Evolutionary conservation across 2,329 filamentous ascomycete species (phyloP).

Genomic region (Ramularia endophylla): DNA sequence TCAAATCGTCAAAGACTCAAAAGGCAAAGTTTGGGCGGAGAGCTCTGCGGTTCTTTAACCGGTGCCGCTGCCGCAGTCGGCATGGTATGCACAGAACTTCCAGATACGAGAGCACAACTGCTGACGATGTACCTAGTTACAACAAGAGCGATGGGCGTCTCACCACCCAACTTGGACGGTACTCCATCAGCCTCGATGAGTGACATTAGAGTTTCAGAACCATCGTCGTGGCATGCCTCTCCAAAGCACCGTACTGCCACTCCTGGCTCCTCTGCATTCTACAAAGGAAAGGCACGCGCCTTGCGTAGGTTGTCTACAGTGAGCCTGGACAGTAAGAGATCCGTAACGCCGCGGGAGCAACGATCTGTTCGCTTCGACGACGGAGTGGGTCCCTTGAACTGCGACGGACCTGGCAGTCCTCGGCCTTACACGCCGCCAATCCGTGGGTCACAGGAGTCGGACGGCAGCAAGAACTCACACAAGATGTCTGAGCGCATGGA

Average conservation of each 20-base stretch:
- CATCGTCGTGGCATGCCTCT: background rate
- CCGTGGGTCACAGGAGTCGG: constrained; percentile 4
- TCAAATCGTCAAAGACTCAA: too few species aligned
- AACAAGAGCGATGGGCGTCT: background rate
- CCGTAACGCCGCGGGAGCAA: too few species aligned
- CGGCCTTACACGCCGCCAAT: background rate
- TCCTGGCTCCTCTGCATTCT: constrained; percentile 16
- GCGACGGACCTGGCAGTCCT: constrained; percentile 16
- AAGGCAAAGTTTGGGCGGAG: too few species aligned
- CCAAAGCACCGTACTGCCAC: constrained; percentile 20
- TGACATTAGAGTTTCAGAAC: too few species aligned
- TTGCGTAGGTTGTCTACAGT: too few species aligned
- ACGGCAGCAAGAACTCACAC: constrained; percentile 4
- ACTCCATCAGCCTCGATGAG: too few species aligned
- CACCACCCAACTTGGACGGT: constrained; percentile 13
- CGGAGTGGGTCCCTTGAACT: constrained; percentile 12
- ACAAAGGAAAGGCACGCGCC: background rate
- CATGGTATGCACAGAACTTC: too few species aligned
- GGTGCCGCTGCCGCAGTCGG: too few species aligned
- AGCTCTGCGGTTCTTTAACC: too few species aligned
- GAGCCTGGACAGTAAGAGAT: too few species aligned
- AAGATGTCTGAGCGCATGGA: constrained; percentile 14
- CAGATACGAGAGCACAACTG: too few species aligned
- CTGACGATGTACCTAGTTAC: too few species aligned
- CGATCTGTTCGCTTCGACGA: constrained; percentile 24